A percentile compares a stretch with the other conserved stretches of the same genome.
Conservation (phyloP, 2,329 filamentous ascomycete species). For the Calonectria naviculata region DNA sequence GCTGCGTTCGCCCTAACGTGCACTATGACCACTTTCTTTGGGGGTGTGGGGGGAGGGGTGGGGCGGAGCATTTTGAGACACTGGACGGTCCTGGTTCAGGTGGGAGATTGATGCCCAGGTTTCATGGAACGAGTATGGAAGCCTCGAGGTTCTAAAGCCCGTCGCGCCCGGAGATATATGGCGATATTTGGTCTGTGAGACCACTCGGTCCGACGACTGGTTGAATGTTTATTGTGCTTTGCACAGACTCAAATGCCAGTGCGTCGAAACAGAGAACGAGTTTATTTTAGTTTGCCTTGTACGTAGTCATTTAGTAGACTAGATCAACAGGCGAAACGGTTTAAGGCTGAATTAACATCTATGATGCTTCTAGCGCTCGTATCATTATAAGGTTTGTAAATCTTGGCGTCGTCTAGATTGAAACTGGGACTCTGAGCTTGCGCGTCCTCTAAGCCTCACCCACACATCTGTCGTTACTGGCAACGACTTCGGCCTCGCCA, state of each 20-base stretch:
- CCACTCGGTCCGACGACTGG: not conserved
- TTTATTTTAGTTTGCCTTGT: not conserved
- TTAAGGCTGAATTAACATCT: not conserved
- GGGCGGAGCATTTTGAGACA: slow-evolving; percentile 3
- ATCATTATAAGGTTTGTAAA: not conserved
- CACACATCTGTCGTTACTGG: slow-evolving; percentile 45
- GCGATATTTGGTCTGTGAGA: not conserved
- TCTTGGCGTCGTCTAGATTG: not conserved
- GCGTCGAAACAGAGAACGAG: not conserved
- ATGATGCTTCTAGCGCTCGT: not conserved
- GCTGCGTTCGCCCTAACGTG: not conserved
- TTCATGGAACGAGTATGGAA: not conserved
- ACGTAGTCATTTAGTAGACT: not conserved
- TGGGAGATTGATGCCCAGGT: not conserved
- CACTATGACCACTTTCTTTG: not conserved
- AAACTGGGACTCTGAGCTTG: not conserved
- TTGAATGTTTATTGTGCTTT: not conserved
- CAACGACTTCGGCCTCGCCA: slow-evolving; percentile 42
- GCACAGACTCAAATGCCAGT: slow-evolving; percentile 5
- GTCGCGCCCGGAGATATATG: not conserved
- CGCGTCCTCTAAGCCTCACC: slow-evolving; percentile 39
- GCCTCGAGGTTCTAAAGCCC: not conserved
- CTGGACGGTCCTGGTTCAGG: slow-evolving; percentile 2
- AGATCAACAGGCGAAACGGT: not conserved
- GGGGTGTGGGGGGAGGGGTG: no score